These are phyloP conservation scores for Cajanus cajan DNA, from an alignment of 306 rosid genomes.

Conservation along the genomic window DNA sequence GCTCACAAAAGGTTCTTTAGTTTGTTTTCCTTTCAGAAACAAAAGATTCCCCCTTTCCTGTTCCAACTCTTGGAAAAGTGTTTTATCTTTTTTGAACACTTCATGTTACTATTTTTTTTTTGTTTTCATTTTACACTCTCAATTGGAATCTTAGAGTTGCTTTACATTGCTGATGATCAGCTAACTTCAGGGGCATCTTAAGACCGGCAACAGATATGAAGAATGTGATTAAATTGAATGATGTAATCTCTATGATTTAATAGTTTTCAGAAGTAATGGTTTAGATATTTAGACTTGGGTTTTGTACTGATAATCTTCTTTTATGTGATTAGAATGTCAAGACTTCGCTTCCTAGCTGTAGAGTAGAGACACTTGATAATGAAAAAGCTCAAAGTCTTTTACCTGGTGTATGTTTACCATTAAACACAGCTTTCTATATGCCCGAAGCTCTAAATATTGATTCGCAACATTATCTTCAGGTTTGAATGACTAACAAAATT, in stretches of 20 bases:
- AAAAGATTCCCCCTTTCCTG: not conserved
- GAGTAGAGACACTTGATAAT: slow-evolving; percentile 57
- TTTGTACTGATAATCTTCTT: slow-evolving; percentile 22
- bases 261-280: slow-evolving; percentile 9
- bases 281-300: not conserved
- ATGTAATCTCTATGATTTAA: slow-evolving; percentile 50
- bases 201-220: slow-evolving; percentile 75
- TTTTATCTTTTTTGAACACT: not conserved
- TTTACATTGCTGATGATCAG: slow-evolving; percentile 46
- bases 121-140: not conserved
- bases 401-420: slow-evolving; percentile 57
- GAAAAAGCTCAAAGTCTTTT: slow-evolving; percentile 59
- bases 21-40: not conserved
- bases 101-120: not conserved
- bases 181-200: slow-evolving; percentile 84
- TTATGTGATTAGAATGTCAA: slow-evolving; percentile 63
- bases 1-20: slow-evolving; percentile 61
- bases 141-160: slow-evolving; percentile 36
- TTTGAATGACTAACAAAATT: slow-evolving; percentile 24
- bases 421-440: slow-evolving; percentile 72
- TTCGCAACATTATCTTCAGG: slow-evolving; percentile 78
- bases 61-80: not conserved
- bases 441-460: slow-evolving; percentile 80
- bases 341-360: slow-evolving; percentile 75
- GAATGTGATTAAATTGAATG: slow-evolving; percentile 58